Base-by-base conservation (phyloP, 768 basidiomycete species). In the Lentinula boryana region DNA sequence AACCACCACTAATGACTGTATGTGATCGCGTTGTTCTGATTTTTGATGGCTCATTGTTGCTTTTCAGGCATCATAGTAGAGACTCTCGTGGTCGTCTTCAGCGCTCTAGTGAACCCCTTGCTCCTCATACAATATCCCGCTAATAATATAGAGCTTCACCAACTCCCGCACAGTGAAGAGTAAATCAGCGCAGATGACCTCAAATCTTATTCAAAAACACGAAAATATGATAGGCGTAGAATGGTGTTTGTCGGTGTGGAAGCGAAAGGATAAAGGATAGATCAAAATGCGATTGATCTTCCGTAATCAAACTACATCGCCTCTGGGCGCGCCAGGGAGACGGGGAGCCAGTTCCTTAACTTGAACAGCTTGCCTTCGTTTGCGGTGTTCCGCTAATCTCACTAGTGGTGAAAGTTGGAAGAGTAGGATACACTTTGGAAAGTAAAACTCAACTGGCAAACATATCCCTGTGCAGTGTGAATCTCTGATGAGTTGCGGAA, bases 381-480 rank as follows among this genome's bases (percentile, higher is more conserved):
- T 86, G 38, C 86, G 82, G 67, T 93, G 88, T 67, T 94, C 93
- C 10, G 77, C 75, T 62, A 84, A 83, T 27, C 95, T 84, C 83
- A 96, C 86, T 71, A 80, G 38, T 54, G 32, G 46, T 5, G 43
- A 56, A 46, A 64, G 33, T 32, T 56, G 18, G 58, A 62, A 58
- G 12, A 23, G 15, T 21, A 21, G 4, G 10, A 43, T 63, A 49
- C 52, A 48, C 31, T 41, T 5, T 23, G 36, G 10, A 23, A 32
- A 31, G 41, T 35, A 33, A 56, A 41, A 70, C 74, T 74, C 68
- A 32, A 82, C 81, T 79, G 18, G 79, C 76, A 70, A 91, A 97
- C 63, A 91, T 85, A 63, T 89, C 84, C 43, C 93, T 83, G 73
- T 96, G 93, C n/a, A 97, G 77, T 8, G 80, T 76, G 68, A 87